phyloP scores from a whole-genome alignment of 805 yeast species.

The Lachancea nothofagi region DNA sequence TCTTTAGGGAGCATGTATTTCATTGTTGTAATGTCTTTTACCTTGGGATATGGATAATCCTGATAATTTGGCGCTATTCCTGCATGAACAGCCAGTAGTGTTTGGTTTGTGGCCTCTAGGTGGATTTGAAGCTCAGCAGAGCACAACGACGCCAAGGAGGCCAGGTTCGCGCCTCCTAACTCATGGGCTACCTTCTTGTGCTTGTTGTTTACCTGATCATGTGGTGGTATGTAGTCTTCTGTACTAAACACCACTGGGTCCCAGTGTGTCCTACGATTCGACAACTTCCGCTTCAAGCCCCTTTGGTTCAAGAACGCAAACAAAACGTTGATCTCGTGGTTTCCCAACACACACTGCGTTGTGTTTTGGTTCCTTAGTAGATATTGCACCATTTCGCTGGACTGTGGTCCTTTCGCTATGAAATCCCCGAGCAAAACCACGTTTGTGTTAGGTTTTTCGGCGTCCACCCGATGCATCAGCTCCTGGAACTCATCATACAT shows the following conservation, averaged over 20 bases:
- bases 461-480: constrained; percentile 46
- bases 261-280: constrained; percentile 13
- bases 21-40: constrained; percentile 61
- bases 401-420: constrained; percentile 76
- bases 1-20: constrained; percentile 62
- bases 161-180: constrained; percentile 19
- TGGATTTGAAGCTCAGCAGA: constrained; percentile 19
- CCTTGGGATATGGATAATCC: constrained; percentile 41
- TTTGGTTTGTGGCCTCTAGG: constrained; percentile 9
- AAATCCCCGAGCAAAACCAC: constrained; percentile 74
- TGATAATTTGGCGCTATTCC: constrained; percentile 65
- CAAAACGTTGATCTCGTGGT: constrained; percentile 75
- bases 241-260: constrained; percentile 16
- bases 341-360: constrained; percentile 76
- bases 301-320: constrained; percentile 49
- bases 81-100: constrained; percentile 65
- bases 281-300: constrained; percentile 29
- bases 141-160: constrained; percentile 19
- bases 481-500: constrained; percentile 49
- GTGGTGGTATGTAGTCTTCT: constrained; percentile 16
- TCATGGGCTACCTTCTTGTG: constrained; percentile 20
- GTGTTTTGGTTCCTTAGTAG: constrained; percentile 44
- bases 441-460: constrained; percentile 33
- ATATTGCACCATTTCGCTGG: constrained; percentile 60
- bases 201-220: constrained; percentile 16